Percentiles rank a stretch among this genome's conserved stretches.
Conservation (phyloP, 176 grass and related monocot genomes). For the Aegilops longissima region DNA sequence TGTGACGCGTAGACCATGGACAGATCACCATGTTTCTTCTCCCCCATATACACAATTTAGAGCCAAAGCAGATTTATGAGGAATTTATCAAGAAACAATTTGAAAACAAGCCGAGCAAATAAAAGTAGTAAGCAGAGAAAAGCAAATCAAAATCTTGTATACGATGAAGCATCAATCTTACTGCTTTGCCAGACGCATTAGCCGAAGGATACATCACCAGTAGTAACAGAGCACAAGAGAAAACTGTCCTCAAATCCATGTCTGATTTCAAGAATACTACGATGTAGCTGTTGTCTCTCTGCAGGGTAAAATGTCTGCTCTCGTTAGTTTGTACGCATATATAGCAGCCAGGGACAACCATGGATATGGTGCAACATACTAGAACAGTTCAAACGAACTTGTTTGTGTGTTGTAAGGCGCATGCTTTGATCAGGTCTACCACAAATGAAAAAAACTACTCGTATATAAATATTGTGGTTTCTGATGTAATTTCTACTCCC, state of each 20-base stretch:
- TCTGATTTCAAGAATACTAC: background rate
- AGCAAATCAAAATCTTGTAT: background rate
- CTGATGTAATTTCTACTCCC: too few species aligned
- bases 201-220: background rate
- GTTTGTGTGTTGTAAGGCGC: too few species aligned
- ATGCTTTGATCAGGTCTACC: too few species aligned
- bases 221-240: background rate
- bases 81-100: too few species aligned
- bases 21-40: slow-evolving; percentile 24
- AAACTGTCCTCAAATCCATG: background rate
- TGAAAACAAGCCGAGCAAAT: background rate
- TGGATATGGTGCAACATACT: background rate
- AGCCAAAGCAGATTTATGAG: background rate
- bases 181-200: background rate
- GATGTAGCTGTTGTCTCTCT: background rate
- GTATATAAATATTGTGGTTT: too few species aligned
- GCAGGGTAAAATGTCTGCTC: background rate
- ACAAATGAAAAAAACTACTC: too few species aligned
- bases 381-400: background rate
- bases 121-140: background rate
- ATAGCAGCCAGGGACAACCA: background rate
- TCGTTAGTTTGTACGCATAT: background rate
- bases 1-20: background rate
- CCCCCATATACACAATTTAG: slow-evolving; percentile 30
- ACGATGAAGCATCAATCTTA: background rate